Base-by-base conservation (phyloP, 176 grass and related monocot species). In the Cenchrus americanus region DNA sequence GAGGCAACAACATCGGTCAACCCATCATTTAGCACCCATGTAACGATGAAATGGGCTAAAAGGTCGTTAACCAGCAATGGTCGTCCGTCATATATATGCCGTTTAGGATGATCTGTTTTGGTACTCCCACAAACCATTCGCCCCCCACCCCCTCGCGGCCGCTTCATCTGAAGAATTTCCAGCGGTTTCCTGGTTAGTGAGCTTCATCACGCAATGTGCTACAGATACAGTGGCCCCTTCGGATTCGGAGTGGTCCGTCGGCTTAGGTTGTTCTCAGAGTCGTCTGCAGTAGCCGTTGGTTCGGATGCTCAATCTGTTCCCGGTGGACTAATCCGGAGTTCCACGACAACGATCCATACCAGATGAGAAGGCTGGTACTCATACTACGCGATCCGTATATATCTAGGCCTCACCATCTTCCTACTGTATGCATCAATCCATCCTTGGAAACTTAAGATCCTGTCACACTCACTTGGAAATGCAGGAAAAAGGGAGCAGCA, bases 271-370 rank as follows among this genome's bases (percentile, higher is more conserved):
- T 27, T 27, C 27, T 27, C 27, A 27, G 27, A 27, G 27, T 27
- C 27, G 27, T 27, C 27, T 27, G 27, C 27, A 27, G 27, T 27
- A 64, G 57, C 64, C n/a, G 67, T 42, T 73, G 76, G 68, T 46
- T 71, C 8, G 68, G 17, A n/a, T 81, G 69, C 22, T 48, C 27
- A 27, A 27, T 27, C 22, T 48, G 69, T 14, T 30, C 8, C 18
- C 3, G 24, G 40, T 54, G 61, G 49, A 57, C 69, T 81, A 42
- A n/a, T 27, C 27, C 27, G 27, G 27, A 27, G 27, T 27, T 27
- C 27, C 27, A 76, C 62, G 61, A 59, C 55, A 68, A 67, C 34
- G 41, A 82, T 81, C 13, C 69, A 65, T 51, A 37, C 43, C 24
- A 24, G 15, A 43, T 9, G 46, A 58, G 18, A 23, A 30, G 24